Evolutionary conservation across 2,329 filamentous ascomycete genomes (phyloP).

Genomic region (Epichloe sibirici): DNA sequence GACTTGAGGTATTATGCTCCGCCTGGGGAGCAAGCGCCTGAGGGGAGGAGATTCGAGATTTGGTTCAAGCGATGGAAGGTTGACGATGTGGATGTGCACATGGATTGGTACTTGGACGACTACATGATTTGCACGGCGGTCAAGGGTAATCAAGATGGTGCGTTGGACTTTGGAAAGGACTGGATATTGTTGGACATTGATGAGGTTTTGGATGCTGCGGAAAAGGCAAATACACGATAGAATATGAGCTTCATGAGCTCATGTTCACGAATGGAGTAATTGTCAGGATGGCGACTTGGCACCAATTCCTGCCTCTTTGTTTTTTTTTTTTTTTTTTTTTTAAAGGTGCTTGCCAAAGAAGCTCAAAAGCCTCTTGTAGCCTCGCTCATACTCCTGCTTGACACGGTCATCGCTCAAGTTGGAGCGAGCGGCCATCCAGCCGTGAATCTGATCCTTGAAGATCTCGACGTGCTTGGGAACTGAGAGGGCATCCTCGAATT

Average conservation of each 20-base stretch:
- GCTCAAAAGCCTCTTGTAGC: slow-evolving; percentile 44
- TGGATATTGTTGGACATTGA: slow-evolving; percentile 26
- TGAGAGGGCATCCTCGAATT: slow-evolving; percentile 41
- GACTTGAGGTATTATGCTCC: slow-evolving; percentile 55
- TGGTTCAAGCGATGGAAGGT: slow-evolving; percentile 19
- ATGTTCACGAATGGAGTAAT: not conserved
- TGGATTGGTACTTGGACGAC: slow-evolving; percentile 32
- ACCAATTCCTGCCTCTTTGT: not conserved
- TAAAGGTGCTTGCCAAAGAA: slow-evolving; percentile 44
- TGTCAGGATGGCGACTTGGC: not conserved
- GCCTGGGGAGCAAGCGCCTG: slow-evolving; percentile 25
- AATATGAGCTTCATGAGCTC: not conserved
- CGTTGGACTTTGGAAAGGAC: slow-evolving; percentile 23
- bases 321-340: not conserved
- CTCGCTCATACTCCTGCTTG: slow-evolving; percentile 49
- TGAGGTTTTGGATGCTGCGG: slow-evolving; percentile 32
- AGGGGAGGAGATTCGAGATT: slow-evolving; percentile 14
- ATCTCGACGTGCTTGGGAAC: slow-evolving; percentile 49
- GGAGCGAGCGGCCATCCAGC: slow-evolving; percentile 60
- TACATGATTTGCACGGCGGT: slow-evolving; percentile 44
- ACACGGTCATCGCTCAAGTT: slow-evolving; percentile 44
- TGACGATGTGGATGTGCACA: slow-evolving; percentile 22
- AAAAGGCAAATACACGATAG: slow-evolving; percentile 13
- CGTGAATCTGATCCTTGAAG: slow-evolving; percentile 57
- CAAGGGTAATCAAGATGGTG: slow-evolving; percentile 26